Base-by-base conservation (phyloP, 352 stramenopile genomes). In the Globisporangium yorkense region DNA sequence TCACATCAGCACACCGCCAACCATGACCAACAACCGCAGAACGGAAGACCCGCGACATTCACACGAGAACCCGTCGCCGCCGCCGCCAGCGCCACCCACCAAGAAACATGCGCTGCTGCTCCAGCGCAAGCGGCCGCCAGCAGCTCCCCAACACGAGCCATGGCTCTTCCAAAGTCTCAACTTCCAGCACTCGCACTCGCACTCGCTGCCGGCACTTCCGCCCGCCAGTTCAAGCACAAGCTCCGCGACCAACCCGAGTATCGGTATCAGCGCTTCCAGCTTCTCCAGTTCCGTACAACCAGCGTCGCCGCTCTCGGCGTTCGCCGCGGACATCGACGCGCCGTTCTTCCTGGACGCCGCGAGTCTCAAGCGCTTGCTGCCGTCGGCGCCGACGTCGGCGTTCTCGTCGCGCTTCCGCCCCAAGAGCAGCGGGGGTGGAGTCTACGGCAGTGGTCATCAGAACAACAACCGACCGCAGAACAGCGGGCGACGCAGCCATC, bases 91-190 rank as follows among this genome's bases (percentile, higher is more conserved):
- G 18, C 37, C 44, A 6, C 50, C 43, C 7, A 33, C n/a, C 13
- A 74, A 68, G 55, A 75, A 74, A 45, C 60, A 71, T 24, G 61
- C 57, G 21, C 52, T 66, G 51, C 45, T 66, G 51, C 40, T 72
- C 27, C 55, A 63, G 31, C 57, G 62, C 50, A 59, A 58, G 24
- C 65, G 67, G 50, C 62, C 62, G 44, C 51, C 64, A 67, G 20
- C 64, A 67, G 20, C 64, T 1, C 37, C 20, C 3, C 37, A 74
- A 12, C 66, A 80, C 44, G 71, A 89, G 55, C 77, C 77, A 13
- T 90, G 80, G 80, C 65, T 90, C 21, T 89, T 88, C 68, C 80
- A 88, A 54, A 90, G 77, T 52, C 53, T 77, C 10, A 77, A 71
- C 33, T 62, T 82, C 29, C 52, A 63, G 10, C 65, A 54, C 1